Percentiles rank a stretch among this genome's conserved stretches.
phyloP scores from a whole-genome alignment of 768 basidiomycete genomes.

The Hydnomerulius pinastri region DNA sequence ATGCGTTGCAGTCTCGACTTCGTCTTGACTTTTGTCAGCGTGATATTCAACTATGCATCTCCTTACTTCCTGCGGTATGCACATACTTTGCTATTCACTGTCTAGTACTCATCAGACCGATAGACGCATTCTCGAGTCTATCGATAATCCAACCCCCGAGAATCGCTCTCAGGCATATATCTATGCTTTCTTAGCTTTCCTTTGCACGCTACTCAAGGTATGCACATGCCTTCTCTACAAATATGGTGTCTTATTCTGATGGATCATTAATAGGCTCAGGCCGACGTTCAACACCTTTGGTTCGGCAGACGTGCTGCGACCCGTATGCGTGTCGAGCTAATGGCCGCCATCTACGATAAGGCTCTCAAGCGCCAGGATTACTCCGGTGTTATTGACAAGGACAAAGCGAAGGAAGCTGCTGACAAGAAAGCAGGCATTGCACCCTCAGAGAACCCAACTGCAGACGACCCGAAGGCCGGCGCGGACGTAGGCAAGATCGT shows the following conservation, averaged over 20 bases:
- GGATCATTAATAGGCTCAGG: constrained; percentile 44
- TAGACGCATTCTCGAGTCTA: constrained; percentile 61
- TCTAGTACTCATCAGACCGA: not conserved
- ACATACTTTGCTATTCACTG: not conserved
- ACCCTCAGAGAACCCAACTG: constrained; percentile 27
- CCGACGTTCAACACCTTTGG: constrained; percentile 80
- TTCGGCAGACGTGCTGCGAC: constrained; percentile 74
- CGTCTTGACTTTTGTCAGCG: constrained; percentile 62
- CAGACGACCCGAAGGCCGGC: constrained; percentile 63
- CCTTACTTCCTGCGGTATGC: constrained; percentile 84
- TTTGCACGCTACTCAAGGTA: constrained; percentile 44
- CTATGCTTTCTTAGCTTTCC: constrained; percentile 76
- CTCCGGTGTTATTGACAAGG: constrained; percentile 69
- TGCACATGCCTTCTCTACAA: not conserved
- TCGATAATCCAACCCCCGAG: constrained; percentile 49
- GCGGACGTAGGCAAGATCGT: constrained; percentile 91
- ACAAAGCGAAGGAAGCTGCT: constrained; percentile 30
- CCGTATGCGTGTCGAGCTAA: constrained; percentile 75
- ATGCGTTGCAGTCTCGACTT: constrained; percentile 56
- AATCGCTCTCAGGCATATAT: constrained; percentile 66
- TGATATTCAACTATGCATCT: constrained; percentile 74
- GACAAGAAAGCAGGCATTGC: constrained; percentile 20
- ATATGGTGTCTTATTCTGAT: not conserved
- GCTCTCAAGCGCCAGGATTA: constrained; percentile 81
- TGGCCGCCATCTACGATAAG: constrained; percentile 88